Conservation (phyloP, 805 yeast genomes). For the Teunomyces panamensis region DNA sequence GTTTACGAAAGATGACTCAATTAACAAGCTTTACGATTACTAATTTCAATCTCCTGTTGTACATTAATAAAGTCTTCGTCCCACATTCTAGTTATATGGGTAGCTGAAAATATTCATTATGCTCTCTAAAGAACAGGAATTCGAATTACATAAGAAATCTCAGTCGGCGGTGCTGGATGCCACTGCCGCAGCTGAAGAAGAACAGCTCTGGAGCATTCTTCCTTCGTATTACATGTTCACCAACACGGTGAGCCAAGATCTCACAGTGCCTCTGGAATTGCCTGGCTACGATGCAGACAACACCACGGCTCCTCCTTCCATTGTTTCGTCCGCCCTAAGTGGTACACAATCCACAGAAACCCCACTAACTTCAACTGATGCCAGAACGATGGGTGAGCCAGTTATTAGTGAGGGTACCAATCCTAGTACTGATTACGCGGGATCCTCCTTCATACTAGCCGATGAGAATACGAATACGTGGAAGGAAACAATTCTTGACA, state of each 20-base stretch:
- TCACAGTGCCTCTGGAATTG: not conserved
- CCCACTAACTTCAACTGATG: not conserved
- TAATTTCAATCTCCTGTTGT: not conserved
- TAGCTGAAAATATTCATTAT: not conserved
- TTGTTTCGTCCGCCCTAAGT: not conserved
- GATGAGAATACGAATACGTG: conserved; percentile 32
- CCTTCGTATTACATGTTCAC: conserved; percentile 39
- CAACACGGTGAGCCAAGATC: conserved; percentile 4
- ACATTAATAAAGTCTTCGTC: not conserved
- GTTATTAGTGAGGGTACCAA: not conserved
- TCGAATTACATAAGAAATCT: not conserved
- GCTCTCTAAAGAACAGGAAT: not conserved
- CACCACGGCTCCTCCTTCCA: not conserved
- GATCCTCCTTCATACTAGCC: conserved; percentile 23
- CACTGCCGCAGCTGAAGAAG: not conserved
- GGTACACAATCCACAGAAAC: not conserved
- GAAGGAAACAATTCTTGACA: conserved; percentile 39
- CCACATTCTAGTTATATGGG: not conserved
- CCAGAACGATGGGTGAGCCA: not conserved
- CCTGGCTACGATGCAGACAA: not conserved
- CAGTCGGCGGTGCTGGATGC: not conserved
- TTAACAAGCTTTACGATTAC: not conserved
- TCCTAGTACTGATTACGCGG: not conserved
- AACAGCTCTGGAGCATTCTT: conserved; percentile 17
- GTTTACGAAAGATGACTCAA: not conserved